Percentiles rank a stretch among this genome's conserved stretches.
phyloP scores from a whole-genome alignment of 768 basidiomycete genomes.

The Pleurotus eryngii region DNA sequence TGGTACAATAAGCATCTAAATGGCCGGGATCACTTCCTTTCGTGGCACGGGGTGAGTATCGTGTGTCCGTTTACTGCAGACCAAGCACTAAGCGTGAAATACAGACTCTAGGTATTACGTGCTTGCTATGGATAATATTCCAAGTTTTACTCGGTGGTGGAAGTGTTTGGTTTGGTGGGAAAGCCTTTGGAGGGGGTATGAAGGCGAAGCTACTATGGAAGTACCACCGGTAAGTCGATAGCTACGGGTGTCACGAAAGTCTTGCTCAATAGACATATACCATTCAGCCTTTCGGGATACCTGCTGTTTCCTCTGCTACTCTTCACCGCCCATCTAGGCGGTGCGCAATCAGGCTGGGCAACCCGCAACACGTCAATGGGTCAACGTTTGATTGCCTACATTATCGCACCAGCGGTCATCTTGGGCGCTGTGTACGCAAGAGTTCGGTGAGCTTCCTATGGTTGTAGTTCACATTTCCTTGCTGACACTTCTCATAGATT shows the following conservation, averaged over 20 bases:
- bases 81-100: background rate
- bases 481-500: constrained; percentile 30
- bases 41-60: constrained; percentile 70
- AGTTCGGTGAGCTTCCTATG: constrained; percentile 40
- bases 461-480: background rate
- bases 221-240: constrained; percentile 60
- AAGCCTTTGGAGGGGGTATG: constrained; percentile 64
- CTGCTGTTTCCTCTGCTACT: constrained; percentile 58
- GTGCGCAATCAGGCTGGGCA: constrained; percentile 66
- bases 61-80: no score
- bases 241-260: background rate
- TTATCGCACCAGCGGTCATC: constrained; percentile 49
- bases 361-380: constrained; percentile 28
- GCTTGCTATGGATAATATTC: constrained; percentile 56
- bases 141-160: constrained; percentile 65
- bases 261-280: background rate
- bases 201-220: constrained; percentile 80
- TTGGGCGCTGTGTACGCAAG: constrained; percentile 44
- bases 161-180: constrained; percentile 76
- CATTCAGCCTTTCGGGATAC: constrained; percentile 67
- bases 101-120: constrained; percentile 63
- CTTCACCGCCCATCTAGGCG: constrained; percentile 65
- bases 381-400: constrained; percentile 49
- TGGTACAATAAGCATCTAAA: constrained; percentile 56
- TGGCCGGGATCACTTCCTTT: constrained; percentile 54